phyloP scores from a whole-genome alignment of 257 asterid species.

The Forsythia viridissima region DNA sequence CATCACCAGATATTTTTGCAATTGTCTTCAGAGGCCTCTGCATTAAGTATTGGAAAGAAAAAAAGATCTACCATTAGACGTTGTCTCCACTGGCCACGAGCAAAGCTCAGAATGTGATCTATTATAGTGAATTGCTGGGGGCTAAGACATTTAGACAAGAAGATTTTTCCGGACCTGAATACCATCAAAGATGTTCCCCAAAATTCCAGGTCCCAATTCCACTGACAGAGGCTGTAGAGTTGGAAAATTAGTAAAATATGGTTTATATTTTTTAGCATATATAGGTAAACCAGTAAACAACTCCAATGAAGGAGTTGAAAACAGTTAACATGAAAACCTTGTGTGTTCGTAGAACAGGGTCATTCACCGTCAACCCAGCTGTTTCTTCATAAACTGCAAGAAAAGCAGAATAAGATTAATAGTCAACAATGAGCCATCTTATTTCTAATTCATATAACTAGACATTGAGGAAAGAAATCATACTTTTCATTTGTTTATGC shows the following conservation, averaged over 20 bases:
- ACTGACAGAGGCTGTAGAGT: constrained; percentile 85
- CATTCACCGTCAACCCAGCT: constrained; percentile 93
- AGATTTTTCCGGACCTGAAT: constrained; percentile 65
- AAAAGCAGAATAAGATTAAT: constrained; percentile 1
- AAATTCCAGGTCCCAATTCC: constrained; percentile 95
- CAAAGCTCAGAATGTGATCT: background rate
- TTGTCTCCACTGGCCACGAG: background rate
- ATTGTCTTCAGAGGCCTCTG: constrained; percentile 99
- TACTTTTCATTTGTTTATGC: background rate
- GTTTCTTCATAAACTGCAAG: constrained; percentile 94
- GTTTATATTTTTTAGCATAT: background rate
- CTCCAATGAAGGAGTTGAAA: constrained; percentile 5
- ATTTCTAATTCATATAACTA: background rate
- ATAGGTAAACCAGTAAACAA: background rate
- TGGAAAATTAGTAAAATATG: background rate
- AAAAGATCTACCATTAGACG: constrained; percentile 16
- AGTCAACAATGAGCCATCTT: background rate
- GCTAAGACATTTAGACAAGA: background rate
- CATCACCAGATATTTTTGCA: constrained; percentile 95
- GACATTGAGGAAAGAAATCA: background rate
- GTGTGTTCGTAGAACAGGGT: constrained; percentile 94
- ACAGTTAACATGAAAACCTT: constrained; percentile 51
- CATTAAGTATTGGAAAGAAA: constrained; percentile 23
- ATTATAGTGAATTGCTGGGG: background rate
- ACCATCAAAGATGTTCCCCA: constrained; percentile 96